A percentile compares a stretch with the other conserved stretches of the same genome.
These are phyloP conservation scores for Citrus medica DNA, from an alignment of 345 rosid species.

Conservation along the genomic window DNA sequence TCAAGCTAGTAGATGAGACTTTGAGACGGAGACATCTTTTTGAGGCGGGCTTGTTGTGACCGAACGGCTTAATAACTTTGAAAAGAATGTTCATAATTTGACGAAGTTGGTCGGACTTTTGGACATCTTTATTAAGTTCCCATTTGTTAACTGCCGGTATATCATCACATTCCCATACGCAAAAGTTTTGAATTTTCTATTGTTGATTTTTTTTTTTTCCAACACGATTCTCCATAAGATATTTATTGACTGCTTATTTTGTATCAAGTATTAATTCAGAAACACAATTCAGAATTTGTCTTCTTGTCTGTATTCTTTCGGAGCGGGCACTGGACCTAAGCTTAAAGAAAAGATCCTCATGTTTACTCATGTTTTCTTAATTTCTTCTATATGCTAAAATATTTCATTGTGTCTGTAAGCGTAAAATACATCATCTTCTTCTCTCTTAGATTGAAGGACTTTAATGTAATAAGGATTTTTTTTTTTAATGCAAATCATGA, in stretches of 20 bases:
- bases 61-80: not conserved
- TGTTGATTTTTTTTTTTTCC: not conserved
- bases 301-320: not conserved
- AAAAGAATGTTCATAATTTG: constrained; percentile 25
- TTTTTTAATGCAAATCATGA: too few species aligned
- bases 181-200: constrained; percentile 22
- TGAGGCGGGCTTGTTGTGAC: constrained; percentile 91
- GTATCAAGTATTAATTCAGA: constrained; percentile 1
- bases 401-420: too few species aligned
- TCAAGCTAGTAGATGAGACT: constrained; percentile 96
- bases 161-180: constrained; percentile 20
- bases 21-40: constrained; percentile 86
- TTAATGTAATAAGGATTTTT: too few species aligned
- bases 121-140: not conserved
- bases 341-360: constrained; percentile 4
- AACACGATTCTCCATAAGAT: not conserved
- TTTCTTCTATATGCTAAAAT: too few species aligned
- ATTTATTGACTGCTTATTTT: constrained; percentile 13
- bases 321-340: constrained; percentile 8
- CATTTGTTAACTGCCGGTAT: constrained; percentile 9
- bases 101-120: constrained; percentile 20
- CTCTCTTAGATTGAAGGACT: too few species aligned
- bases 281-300: not conserved
- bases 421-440: too few species aligned
- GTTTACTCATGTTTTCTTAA: not conserved